These are phyloP conservation scores for Picea sitchensis DNA, from an alignment of 75 land plant genomes.

Conservation along the genomic window DNA sequence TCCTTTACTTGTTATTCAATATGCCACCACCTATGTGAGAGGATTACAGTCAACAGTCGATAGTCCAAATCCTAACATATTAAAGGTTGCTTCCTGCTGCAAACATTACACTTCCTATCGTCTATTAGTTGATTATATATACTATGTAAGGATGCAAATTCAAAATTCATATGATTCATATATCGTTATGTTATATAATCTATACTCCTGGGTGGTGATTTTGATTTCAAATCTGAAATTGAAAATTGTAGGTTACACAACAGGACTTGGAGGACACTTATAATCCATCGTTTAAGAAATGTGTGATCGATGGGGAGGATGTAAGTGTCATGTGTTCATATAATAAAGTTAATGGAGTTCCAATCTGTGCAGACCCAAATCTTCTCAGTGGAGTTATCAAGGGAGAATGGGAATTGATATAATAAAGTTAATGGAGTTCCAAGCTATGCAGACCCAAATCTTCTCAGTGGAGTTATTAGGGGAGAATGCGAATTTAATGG, in stretches of 20 bases:
- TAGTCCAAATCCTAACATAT: slow-evolving; percentile 23
- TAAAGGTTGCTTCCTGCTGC: slow-evolving; percentile 87
- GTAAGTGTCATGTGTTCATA: slow-evolving; percentile 22
- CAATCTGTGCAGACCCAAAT: too few relatives aligned
- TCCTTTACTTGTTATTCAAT: slow-evolving; percentile 31
- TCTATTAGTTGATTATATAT: slow-evolving; percentile 1
- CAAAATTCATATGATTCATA: too few relatives aligned
- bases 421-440: slow-evolving; percentile 20
- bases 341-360: too few relatives aligned
- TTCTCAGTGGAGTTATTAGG: slow-evolving; percentile 28
- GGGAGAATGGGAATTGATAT: too few relatives aligned
- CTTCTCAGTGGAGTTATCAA: too few relatives aligned
- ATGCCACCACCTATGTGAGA: slow-evolving; percentile 60
- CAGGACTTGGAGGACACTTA: slow-evolving; percentile 10
- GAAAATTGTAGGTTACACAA: too few relatives aligned
- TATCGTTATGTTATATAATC: too few relatives aligned
- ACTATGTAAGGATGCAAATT: not conserved
- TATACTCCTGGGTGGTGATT: too few relatives aligned
- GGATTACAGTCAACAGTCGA: slow-evolving; percentile 53
- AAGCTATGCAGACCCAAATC: slow-evolving; percentile 71
- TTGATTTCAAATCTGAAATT: too few relatives aligned
- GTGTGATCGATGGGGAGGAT: slow-evolving; percentile 73
- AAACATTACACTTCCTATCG: slow-evolving; percentile 19
- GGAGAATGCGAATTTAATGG: slow-evolving; percentile 74
- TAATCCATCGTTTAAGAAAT: slow-evolving; percentile 69